Evolutionary conservation across 2,329 filamentous ascomycete species (phyloP).

Genomic region (Didymella pomorum): DNA sequence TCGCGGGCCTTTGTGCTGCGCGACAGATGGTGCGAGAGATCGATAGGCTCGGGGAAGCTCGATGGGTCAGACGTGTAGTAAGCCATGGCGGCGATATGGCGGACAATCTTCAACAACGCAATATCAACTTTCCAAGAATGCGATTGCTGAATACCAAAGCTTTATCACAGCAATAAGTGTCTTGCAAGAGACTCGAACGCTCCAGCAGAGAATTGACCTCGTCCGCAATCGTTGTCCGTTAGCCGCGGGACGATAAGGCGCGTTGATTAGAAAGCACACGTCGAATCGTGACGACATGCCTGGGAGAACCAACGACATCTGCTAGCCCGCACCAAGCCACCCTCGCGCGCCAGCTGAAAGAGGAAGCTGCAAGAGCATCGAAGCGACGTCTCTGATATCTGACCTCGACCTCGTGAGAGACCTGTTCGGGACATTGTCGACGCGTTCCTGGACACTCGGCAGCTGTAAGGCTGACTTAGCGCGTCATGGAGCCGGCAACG

Average conservation of each 20-base stretch:
- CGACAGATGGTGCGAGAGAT: constrained; percentile 83
- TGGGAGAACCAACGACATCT: constrained; percentile 14
- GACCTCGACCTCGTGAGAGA: neutral
- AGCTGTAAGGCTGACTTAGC: constrained; percentile 15
- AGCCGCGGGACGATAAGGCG: constrained; percentile 32
- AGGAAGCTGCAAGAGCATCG: neutral
- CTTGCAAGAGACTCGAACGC: neutral
- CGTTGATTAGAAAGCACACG: constrained; percentile 35
- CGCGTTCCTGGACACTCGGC: constrained; percentile 3
- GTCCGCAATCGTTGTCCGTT: constrained; percentile 14
- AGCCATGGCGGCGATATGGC: constrained; percentile 31
- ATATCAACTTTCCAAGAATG: neutral
- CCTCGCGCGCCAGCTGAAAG: constrained; percentile 1
- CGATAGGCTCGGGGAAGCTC: constrained; percentile 63
- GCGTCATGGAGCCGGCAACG: constrained; percentile 11
- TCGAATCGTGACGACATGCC: constrained; percentile 30
- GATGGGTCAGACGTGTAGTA: constrained; percentile 35
- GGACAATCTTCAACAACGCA: neutral
- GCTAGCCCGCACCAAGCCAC: constrained; percentile 22
- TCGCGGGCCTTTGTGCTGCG: constrained; percentile 70
- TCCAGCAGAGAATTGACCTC: constrained; percentile 2
- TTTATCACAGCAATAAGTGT: constrained; percentile 1
- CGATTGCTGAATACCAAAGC: neutral
- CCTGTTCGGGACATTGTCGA: neutral
- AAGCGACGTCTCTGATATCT: neutral